Conservation (phyloP, 352 stramenopile genomes). For the Saprolegnia diclina region DNA sequence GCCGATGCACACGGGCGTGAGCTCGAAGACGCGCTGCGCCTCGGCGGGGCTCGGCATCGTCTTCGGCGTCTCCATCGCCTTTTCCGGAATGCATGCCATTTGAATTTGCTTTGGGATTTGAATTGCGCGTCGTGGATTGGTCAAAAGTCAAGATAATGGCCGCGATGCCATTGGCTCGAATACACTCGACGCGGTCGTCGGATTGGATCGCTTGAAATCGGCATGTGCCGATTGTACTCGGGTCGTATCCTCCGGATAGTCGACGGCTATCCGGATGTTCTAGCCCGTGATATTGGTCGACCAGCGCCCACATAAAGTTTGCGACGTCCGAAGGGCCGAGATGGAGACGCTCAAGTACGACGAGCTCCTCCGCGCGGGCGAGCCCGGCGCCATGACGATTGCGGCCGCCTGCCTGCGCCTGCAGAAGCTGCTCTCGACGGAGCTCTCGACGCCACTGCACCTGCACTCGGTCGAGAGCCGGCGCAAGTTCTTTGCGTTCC, state of each 20-base stretch:
- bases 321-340: not conserved
- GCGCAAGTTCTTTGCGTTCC: conserved; percentile 27
- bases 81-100: not conserved
- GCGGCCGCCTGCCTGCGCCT: conserved; percentile 11
- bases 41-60: too few relatives aligned
- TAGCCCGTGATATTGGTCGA: not conserved
- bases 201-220: too few relatives aligned
- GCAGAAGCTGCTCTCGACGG: conserved; percentile 22
- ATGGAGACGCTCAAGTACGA: conserved; percentile 28
- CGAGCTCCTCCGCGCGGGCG: conserved; percentile 22
- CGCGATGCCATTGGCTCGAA: not conserved
- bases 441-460: conserved; percentile 25
- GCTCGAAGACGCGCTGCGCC: conserved; percentile 11
- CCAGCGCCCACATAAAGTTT: not conserved
- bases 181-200: not conserved
- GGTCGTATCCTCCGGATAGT: not conserved
- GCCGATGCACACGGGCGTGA: conserved; percentile 20
- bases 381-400: conserved; percentile 21
- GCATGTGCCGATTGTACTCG: not conserved
- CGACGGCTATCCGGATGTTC: not conserved
- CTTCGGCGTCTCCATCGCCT: conserved; percentile 3
- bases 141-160: not conserved
- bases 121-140: not conserved
- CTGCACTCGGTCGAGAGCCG: conserved; percentile 25
- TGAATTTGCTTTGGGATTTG: not conserved